Conservation (phyloP, 768 basidiomycete species). For the Lepiota brunneoincarnata region DNA sequence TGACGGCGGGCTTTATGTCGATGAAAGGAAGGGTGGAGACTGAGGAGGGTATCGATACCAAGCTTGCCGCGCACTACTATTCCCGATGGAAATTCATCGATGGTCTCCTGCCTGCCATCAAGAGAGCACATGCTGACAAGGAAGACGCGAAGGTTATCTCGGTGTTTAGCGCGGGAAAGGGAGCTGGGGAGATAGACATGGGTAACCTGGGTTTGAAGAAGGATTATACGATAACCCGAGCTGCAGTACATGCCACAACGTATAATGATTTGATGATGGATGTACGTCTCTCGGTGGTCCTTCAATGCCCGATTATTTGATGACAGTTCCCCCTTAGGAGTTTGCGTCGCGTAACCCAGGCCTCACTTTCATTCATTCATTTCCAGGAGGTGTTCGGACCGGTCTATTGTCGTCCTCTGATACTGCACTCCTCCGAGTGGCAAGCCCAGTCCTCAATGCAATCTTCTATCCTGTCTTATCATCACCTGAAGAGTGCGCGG, state of each 20-base stretch:
- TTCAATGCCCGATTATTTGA: background rate
- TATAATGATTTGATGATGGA: conserved; percentile 51
- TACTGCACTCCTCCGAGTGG: conserved; percentile 20
- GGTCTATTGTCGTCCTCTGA: conserved; percentile 23
- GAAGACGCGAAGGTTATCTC: conserved; percentile 50
- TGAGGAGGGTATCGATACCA: conserved; percentile 30
- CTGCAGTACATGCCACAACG: conserved; percentile 28
- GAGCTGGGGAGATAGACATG: conserved; percentile 31
- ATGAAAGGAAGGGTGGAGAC: conserved; percentile 33
- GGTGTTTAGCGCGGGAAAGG: conserved; percentile 32
- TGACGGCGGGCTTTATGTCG: conserved; percentile 43
- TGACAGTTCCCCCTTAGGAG: conserved; percentile 21
- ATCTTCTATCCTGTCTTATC: conserved; percentile 24
- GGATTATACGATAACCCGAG: conserved; percentile 29
- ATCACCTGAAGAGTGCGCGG: conserved; percentile 27
- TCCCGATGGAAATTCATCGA: conserved; percentile 46
- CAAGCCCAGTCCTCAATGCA: conserved; percentile 15
- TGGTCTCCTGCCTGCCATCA: conserved; percentile 41
- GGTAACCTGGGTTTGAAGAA: conserved; percentile 48
- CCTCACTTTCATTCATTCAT: conserved; percentile 36
- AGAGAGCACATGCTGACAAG: conserved; percentile 37
- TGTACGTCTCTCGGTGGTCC: conserved; percentile 22
- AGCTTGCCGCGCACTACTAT: conserved; percentile 46
- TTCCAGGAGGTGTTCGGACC: conserved; percentile 39
- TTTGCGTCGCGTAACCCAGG: conserved; percentile 31